Evolutionary conservation across 2,329 filamentous ascomycete genomes (phyloP), one percentile per base, ranked within the genome.

Genomic region (Myriosclerotinia scirpicola): DNA sequence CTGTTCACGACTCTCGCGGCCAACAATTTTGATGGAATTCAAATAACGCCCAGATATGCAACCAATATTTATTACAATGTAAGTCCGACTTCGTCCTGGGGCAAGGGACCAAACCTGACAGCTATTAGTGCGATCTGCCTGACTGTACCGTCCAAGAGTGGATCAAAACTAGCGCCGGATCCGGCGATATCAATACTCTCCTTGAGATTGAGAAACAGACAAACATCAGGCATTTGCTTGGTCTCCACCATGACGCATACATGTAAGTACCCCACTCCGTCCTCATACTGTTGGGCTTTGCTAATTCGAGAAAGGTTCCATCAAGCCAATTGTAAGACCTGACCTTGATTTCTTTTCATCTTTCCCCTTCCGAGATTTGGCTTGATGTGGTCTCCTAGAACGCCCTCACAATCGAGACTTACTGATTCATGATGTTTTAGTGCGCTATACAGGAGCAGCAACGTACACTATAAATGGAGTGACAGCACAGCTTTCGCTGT

Each of bases 41-140:
- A 81, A 67, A 79, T 88, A 55, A 83, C 86, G 70, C 85, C 84
- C 6, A 83, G 86, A 56, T 88, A 82, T 82, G 83, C 85, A 1
- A 85, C 84, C 2, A 82, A 83, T 54, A 87, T 88, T 67, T 88
- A 87, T 78, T 88, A 85, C 79, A 87, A 88, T 76, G 71, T 69
- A 65, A 64, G 26, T 44, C 5, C 20, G 14, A 14, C 40, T 50
- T 48, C 9, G 15, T 40, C n/a, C 20, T 17, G 14, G 38, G 26
- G 20, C 38, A n/a, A 61, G 20, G 7, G 15, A 50, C 7, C 12
- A 38, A 40, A n/a, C 11, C 40, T 60, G 40, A 64, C 54, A 52
- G 11, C 22, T 40, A 15, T 17, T 26, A 71, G 26, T 88, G 85
- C 74, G 83, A 86, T 73, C 80, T 80, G 15, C 78, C 83, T 3